These are phyloP conservation scores for Metschnikowia picachoensis DNA, from an alignment of 805 yeast genomes.

Conservation along the genomic window DNA sequence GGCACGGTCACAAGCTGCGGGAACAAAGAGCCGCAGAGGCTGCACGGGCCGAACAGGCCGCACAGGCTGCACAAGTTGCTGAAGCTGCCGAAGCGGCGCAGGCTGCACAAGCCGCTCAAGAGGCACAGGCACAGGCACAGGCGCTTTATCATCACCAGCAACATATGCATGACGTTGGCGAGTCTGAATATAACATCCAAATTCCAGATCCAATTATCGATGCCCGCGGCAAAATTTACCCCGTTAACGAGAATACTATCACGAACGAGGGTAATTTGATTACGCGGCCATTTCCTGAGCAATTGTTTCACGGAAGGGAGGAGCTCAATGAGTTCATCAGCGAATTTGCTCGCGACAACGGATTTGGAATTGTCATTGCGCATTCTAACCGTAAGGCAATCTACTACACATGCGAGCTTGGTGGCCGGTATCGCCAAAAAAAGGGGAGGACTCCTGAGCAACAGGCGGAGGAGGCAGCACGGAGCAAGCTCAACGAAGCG, in stretches of 20 bases:
- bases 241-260: conserved; percentile 42
- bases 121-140: conserved; percentile 14
- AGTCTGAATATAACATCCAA: conserved; percentile 41
- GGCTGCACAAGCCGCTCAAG: too few relatives aligned
- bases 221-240: conserved; percentile 41
- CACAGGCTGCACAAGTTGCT: not conserved
- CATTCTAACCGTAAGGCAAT: conserved; percentile 57
- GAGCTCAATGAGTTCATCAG: conserved; percentile 51
- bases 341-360: conserved; percentile 54
- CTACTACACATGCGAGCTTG: conserved; percentile 56
- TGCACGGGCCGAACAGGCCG: conserved; percentile 3
- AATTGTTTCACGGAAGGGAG: conserved; percentile 46
- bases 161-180: conserved; percentile 22
- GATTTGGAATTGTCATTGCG: conserved; percentile 57
- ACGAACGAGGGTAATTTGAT: conserved; percentile 48
- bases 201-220: conserved; percentile 45
- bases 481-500: conserved; percentile 22
- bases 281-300: conserved; percentile 53
- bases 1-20: conserved; percentile 13
- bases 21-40: conserved; percentile 18
- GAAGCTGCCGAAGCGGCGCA: conserved; percentile 3
- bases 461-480: conserved; percentile 20
- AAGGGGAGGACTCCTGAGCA: conserved; percentile 27
- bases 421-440: conserved; percentile 54
- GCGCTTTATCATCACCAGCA: conserved; percentile 20